Conservation (phyloP, 345 rosid species). For the Cochlearia excelsa region DNA sequence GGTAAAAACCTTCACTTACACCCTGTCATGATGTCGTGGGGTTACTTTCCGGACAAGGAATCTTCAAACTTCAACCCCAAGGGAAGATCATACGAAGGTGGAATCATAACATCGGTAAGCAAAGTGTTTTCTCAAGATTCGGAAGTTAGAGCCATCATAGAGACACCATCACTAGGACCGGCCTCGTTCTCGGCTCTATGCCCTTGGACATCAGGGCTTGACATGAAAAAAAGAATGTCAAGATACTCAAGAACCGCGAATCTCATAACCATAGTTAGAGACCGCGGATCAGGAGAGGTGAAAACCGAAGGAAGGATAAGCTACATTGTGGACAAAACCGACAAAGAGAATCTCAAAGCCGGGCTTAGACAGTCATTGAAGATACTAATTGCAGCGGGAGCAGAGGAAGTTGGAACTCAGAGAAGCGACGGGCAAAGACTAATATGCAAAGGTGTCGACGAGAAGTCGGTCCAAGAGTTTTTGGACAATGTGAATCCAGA, state of each 20-base stretch:
- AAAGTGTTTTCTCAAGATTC: constrained; percentile 43
- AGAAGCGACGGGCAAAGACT: constrained; percentile 57
- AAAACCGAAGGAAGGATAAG: constrained; percentile 43
- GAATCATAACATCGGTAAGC: constrained; percentile 56
- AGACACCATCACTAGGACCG: constrained; percentile 53
- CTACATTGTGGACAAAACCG: constrained; percentile 31
- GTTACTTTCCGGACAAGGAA: constrained; percentile 76
- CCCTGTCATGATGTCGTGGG: constrained; percentile 83
- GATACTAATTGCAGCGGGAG: constrained; percentile 61
- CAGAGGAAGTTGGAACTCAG: constrained; percentile 60
- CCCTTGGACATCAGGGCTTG: constrained; percentile 58
- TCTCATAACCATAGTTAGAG: constrained; percentile 44
- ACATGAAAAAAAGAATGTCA: constrained; percentile 44
- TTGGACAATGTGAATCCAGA: constrained; percentile 39
- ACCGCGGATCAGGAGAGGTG: constrained; percentile 51
- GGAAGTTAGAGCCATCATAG: constrained; percentile 48
- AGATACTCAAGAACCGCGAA: constrained; percentile 55
- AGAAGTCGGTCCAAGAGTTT: constrained; percentile 44
- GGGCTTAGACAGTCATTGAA: constrained; percentile 52
- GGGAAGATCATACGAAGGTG: constrained; percentile 53
- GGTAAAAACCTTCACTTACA: constrained; percentile 80
- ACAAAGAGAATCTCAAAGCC: constrained; percentile 43
- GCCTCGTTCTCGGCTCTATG: constrained; percentile 37
- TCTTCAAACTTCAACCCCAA: constrained; percentile 29
- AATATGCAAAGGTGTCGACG: constrained; percentile 39